These are phyloP conservation scores for Penicillium cinerascens DNA, from an alignment of 495 filamentous ascomycete genomes.

Conservation along the genomic window DNA sequence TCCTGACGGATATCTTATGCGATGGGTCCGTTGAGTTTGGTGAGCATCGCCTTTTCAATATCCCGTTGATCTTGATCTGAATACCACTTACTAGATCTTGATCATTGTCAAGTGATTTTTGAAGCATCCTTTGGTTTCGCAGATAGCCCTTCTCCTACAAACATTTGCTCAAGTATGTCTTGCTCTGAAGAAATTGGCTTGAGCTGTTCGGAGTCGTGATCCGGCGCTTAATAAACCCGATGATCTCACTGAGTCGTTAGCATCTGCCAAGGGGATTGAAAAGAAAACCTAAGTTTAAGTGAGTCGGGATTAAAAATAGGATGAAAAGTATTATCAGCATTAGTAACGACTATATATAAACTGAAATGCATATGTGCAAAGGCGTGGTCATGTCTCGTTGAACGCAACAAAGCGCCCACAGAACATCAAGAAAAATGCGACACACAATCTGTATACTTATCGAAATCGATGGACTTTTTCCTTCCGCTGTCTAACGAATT, in stretches of 20 bases:
- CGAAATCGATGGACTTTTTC: not conserved
- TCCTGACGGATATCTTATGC: constrained; percentile 20
- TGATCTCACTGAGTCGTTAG: not conserved
- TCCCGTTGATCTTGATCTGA: not conserved
- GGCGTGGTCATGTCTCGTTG: not conserved
- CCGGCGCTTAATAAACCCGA: not conserved
- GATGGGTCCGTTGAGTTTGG: constrained; percentile 1
- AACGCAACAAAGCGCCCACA: not conserved
- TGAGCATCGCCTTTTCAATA: not conserved
- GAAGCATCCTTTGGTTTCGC: not conserved
- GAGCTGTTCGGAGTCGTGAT: not conserved
- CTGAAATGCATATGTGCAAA: not conserved
- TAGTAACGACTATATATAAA: constrained; percentile 6
- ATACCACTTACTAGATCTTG: not conserved
- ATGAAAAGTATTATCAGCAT: constrained; percentile 3
- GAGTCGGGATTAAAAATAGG: not conserved
- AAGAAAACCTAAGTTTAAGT: not conserved
- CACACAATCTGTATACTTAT: not conserved
- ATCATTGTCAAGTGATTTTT: not conserved
- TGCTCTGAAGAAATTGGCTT: not conserved
- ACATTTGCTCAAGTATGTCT: not conserved
- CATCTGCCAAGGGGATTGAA: not conserved
- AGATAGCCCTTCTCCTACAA: too few relatives aligned
- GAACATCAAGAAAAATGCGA: not conserved
- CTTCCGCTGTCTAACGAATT: constrained; percentile 2